phyloP scores from a whole-genome alignment of 768 basidiomycete species.

The Filobasidium floriforme region DNA sequence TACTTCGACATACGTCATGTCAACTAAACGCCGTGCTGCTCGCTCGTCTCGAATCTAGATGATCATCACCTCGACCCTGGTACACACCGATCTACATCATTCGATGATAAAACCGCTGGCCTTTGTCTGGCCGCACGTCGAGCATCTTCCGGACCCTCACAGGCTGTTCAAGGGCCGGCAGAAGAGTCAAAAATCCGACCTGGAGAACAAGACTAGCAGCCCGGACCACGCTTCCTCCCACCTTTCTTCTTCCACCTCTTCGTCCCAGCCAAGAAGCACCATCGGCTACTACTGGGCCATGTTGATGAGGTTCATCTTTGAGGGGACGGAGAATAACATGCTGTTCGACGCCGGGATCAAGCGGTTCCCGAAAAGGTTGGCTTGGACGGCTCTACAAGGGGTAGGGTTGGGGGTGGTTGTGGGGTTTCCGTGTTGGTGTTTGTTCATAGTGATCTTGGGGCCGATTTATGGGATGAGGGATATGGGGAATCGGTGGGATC shows the following conservation, averaged over 20 bases:
- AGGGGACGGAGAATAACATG: constrained; percentile 44
- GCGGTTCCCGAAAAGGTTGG: constrained; percentile 28
- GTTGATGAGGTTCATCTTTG: constrained; percentile 43
- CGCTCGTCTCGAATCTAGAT: constrained; percentile 37
- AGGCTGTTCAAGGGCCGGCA: constrained; percentile 16
- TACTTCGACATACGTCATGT: too few relatives aligned
- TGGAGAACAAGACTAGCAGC: background rate
- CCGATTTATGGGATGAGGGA: constrained; percentile 40
- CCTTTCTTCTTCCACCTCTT: background rate
- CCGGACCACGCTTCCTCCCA: background rate
- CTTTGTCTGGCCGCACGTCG: constrained; percentile 44
- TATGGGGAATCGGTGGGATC: constrained; percentile 39
- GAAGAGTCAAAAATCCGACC: background rate
- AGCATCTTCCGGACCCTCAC: constrained; percentile 39
- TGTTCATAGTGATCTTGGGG: constrained; percentile 41
- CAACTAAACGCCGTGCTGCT: constrained; percentile 23
- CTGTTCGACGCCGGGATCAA: constrained; percentile 19
- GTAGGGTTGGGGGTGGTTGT: constrained; percentile 38
- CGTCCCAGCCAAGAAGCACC: background rate
- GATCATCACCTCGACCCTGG: constrained; percentile 45
- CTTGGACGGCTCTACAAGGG: constrained; percentile 40
- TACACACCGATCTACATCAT: constrained; percentile 44
- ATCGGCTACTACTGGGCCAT: constrained; percentile 33
- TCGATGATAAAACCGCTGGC: constrained; percentile 35
- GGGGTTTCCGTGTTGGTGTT: constrained; percentile 43